phyloP scores from a whole-genome alignment of 306 rosid species.

The Chamaecrista fasciculata region DNA sequence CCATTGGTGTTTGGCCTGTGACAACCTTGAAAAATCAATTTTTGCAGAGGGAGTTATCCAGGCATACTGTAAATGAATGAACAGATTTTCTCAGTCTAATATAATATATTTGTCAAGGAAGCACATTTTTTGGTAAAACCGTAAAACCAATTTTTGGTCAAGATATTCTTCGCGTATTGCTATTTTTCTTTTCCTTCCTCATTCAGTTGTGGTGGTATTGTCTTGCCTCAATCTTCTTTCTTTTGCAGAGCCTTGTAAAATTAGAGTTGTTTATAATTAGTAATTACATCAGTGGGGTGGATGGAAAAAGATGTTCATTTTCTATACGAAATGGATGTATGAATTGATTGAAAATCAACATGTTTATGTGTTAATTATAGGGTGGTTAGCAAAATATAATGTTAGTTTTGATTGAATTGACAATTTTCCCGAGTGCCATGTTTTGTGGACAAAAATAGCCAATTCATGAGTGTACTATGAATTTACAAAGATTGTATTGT shows the following conservation, averaged over 20 bases:
- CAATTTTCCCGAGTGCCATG: too few relatives aligned
- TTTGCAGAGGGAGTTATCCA: constrained; percentile 19
- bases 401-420: too few relatives aligned
- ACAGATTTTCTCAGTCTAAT: background rate
- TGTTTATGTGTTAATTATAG: background rate
- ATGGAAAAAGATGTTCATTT: background rate
- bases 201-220: background rate
- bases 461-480: too few relatives aligned
- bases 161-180: background rate
- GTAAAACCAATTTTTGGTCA: background rate
- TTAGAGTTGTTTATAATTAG: background rate
- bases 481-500: too few relatives aligned
- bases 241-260: background rate
- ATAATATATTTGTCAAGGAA: background rate
- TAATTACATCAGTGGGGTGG: background rate
- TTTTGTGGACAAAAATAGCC: too few relatives aligned
- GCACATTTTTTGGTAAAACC: background rate
- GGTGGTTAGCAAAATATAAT: background rate
- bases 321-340: too few relatives aligned
- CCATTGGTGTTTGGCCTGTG: background rate
- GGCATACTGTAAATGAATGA: constrained; percentile 32
- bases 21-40: background rate
- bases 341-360: background rate
- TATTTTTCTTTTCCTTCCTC: background rate
- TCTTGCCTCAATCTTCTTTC: background rate